Percentiles rank a stretch among this genome's conserved stretches.
Conservation (phyloP, 768 basidiomycete genomes). For the Suillus occidentalis region DNA sequence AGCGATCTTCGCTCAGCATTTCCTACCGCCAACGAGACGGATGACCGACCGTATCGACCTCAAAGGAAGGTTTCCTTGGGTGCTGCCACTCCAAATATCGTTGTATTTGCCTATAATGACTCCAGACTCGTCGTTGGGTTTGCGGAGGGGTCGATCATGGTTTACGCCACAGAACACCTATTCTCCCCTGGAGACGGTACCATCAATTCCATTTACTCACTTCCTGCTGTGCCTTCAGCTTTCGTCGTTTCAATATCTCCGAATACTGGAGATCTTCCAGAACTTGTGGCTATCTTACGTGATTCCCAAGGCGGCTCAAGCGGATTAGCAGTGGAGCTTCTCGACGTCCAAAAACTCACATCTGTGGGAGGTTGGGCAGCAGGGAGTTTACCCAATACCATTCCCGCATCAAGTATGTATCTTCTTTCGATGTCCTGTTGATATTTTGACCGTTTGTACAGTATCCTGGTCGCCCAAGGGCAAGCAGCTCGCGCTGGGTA, state of each 20-base stretch:
- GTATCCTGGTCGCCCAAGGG: conserved; percentile 88
- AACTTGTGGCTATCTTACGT: conserved; percentile 61
- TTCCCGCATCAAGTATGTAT: conserved; percentile 61
- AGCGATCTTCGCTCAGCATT: conserved; percentile 58
- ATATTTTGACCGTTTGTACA: conserved; percentile 29
- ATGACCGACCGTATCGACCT: conserved; percentile 47
- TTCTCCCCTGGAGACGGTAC: conserved; percentile 45
- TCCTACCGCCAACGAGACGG: conserved; percentile 38
- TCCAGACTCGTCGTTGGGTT: conserved; percentile 60
- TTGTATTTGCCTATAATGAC: conserved; percentile 61
- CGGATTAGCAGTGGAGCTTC: conserved; percentile 53
- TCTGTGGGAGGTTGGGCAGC: conserved; percentile 55
- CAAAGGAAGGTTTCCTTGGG: conserved; percentile 49
- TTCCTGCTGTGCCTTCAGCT: conserved; percentile 43
- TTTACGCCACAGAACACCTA: conserved; percentile 57
- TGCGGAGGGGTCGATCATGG: conserved; percentile 55
- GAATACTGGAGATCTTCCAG: conserved; percentile 61
- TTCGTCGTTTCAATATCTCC: conserved; percentile 55
- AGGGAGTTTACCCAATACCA: conserved; percentile 45
- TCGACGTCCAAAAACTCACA: conserved; percentile 54
- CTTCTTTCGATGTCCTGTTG: not conserved
- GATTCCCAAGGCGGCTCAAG: conserved; percentile 32
- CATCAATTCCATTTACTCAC: conserved; percentile 49
- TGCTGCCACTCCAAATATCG: conserved; percentile 47
- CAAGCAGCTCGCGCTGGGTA: conserved; percentile 77